Base-by-base conservation (phyloP, 2,329 filamentous ascomycete genomes). In the Neofusicoccum ribis region DNA sequence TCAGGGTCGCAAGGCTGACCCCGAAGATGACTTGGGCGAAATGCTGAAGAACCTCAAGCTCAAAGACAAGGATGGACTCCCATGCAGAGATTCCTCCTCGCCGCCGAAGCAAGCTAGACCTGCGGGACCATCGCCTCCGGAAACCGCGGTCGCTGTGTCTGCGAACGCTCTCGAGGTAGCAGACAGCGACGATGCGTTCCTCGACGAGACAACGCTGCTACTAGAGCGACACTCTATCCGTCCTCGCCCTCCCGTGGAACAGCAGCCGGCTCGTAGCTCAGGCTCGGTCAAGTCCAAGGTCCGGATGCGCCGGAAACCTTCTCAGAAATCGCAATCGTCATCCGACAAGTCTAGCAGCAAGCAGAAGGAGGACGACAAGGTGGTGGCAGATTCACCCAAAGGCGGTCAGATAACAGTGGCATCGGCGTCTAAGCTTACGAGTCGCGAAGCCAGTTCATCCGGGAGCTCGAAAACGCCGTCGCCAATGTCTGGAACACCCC, bases 221-320 rank as follows among this genome's bases (percentile, higher is more conserved):
- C 27, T 60, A 11, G 56, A 60, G 56, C 43, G 43, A n/a, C 43
- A 47, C 34, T 60, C 56, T 5, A 60, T 46, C 27, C 41, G 56
- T 3, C 47, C 56, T 34, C 27, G 56, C 5, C 56, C 56, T 5
- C 43, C 41, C 11, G 43, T 20, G 4, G 56, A 47, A 12, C 56
- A 34, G 43, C 56, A 37, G 15, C 43, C 56, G 5, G 6, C 56
- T 2, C 41, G 61, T 7, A 64, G 37, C 34, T 64, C 63, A 8
- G 43, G 34, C 15, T 50, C 63, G 9, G 74, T 77, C 23, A 76
- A 76, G 49, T 71, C 73, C 3, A 78, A 76, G 46, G 73, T 77
- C 46, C 71, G 75, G 9, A 77, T 78, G 74, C 69, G 76, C 15
- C 49, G 61, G 31, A 60, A 47, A 47, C 56, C 43, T 5, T 47